phyloP scores from a whole-genome alignment of 345 rosid genomes.

The Stellera chamaejasme region DNA sequence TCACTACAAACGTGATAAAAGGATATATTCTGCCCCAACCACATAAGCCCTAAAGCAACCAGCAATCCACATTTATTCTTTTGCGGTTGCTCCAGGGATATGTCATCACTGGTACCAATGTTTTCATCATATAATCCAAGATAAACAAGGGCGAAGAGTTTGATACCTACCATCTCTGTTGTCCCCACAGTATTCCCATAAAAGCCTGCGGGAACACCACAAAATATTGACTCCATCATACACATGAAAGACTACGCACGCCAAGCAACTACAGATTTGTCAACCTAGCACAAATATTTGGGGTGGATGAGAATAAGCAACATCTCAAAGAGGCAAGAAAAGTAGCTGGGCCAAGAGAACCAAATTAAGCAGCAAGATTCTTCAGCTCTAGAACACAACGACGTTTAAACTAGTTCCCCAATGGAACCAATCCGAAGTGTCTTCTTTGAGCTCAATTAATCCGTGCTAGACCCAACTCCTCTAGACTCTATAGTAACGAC shows the following conservation, averaged over 20 bases:
- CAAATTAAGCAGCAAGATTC: conserved; percentile 9
- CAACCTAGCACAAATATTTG: conserved; percentile 11
- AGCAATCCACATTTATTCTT: conserved; percentile 9
- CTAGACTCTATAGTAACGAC: background rate
- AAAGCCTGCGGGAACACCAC: conserved; percentile 21
- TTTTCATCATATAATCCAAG: conserved; percentile 7
- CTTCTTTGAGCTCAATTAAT: conserved; percentile 13
- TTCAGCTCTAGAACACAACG: conserved; percentile 6
- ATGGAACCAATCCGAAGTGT: background rate
- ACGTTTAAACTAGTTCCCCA: background rate
- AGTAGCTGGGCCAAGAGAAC: conserved; percentile 12
- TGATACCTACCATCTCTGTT: conserved; percentile 27
- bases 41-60: conserved; percentile 22
- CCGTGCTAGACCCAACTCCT: conserved; percentile 11
- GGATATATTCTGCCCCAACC: conserved; percentile 12
- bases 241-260: conserved; percentile 10
- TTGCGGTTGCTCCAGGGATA: conserved; percentile 18
- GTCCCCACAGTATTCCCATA: conserved; percentile 16
- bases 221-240: conserved; percentile 19
- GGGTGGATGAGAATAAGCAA: conserved; percentile 1
- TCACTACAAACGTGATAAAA: conserved; percentile 14
- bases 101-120: conserved; percentile 11
- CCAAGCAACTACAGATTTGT: conserved; percentile 14
- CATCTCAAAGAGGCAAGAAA: conserved; percentile 7
- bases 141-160: conserved; percentile 15